phyloP scores from a whole-genome alignment of 768 basidiomycete species.

The Lactifluus volemus region DNA sequence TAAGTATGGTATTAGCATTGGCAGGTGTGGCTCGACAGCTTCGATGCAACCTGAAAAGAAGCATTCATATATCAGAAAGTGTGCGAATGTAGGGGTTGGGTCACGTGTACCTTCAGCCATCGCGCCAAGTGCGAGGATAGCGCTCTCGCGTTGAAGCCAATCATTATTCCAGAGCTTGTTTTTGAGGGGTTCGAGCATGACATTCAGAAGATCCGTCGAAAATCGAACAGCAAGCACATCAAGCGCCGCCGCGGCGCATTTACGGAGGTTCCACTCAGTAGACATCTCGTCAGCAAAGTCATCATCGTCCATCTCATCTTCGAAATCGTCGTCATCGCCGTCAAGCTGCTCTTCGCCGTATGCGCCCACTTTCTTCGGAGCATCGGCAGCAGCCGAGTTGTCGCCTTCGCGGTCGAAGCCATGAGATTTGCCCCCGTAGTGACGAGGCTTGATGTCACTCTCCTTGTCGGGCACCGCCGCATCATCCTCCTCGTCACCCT shows the following conservation, averaged over 20 bases:
- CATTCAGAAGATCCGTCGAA: constrained; percentile 78
- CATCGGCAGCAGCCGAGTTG: constrained; percentile 22
- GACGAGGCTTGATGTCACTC: constrained; percentile 91
- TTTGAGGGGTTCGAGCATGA: constrained; percentile 83
- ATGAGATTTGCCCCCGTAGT: constrained; percentile 82
- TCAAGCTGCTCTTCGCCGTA: constrained; percentile 79
- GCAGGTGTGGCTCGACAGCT: constrained; percentile 87
- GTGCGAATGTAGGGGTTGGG: background rate
- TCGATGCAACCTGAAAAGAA: constrained; percentile 78
- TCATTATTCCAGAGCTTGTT: constrained; percentile 88
- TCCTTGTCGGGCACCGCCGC: constrained; percentile 89
- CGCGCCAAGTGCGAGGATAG: constrained; percentile 90
- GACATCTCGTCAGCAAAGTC: constrained; percentile 96
- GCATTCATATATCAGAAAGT: background rate
- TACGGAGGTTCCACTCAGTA: constrained; percentile 97
- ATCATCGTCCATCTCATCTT: constrained; percentile 79
- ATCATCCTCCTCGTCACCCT: constrained; percentile 81
- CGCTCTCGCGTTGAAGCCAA: constrained; percentile 93
- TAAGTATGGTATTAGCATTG: constrained; percentile 88
- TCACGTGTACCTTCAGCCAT: constrained; percentile 85
- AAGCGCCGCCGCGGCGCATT: constrained; percentile 95
- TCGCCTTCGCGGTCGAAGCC: constrained; percentile 65
- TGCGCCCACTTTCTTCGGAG: constrained; percentile 37
- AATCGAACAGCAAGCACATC: constrained; percentile 96
- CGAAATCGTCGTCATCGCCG: constrained; percentile 65